phyloP scores from a whole-genome alignment of 306 rosid species.

The Abrus precatorius region DNA sequence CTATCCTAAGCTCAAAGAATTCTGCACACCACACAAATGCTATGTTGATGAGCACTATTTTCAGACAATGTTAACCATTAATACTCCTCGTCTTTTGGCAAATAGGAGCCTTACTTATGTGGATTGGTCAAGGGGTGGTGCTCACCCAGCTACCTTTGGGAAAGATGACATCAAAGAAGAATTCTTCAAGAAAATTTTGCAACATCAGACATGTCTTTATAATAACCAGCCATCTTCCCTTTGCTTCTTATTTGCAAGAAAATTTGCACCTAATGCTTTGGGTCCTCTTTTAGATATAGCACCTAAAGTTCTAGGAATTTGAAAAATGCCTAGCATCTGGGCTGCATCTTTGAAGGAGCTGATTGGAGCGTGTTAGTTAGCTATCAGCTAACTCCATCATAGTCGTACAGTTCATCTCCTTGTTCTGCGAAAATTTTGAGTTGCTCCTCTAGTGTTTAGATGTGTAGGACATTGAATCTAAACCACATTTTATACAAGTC shows the following conservation, averaged over 20 bases:
- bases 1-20: slow-evolving; percentile 77
- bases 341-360: slow-evolving; percentile 46
- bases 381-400: slow-evolving; percentile 48
- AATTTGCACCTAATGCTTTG: slow-evolving; percentile 95
- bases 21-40: slow-evolving; percentile 82
- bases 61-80: slow-evolving; percentile 87
- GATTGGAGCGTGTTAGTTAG: slow-evolving; percentile 49
- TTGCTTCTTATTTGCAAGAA: slow-evolving; percentile 95
- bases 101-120: slow-evolving; percentile 91
- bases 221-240: slow-evolving; percentile 85
- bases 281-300: slow-evolving; percentile 78
- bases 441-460: slow-evolving; percentile 48
- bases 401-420: slow-evolving; percentile 43
- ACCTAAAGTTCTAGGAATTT: slow-evolving; percentile 72
- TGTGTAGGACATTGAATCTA: slow-evolving; percentile 54
- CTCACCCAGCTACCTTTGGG: slow-evolving; percentile 98
- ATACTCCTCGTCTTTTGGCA: slow-evolving; percentile 79
- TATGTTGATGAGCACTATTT: slow-evolving; percentile 99
- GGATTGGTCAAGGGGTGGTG: slow-evolving; percentile 99
- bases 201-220: slow-evolving; percentile 72
- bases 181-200: slow-evolving; percentile 73
- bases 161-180: slow-evolving; percentile 80
- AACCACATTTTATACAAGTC: slow-evolving; percentile 47
- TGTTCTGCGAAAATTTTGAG: slow-evolving; percentile 49
- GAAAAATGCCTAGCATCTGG: slow-evolving; percentile 49